phyloP scores from a whole-genome alignment of 2,329 filamentous ascomycete genomes.

The Fusarium euwallaceae region DNA sequence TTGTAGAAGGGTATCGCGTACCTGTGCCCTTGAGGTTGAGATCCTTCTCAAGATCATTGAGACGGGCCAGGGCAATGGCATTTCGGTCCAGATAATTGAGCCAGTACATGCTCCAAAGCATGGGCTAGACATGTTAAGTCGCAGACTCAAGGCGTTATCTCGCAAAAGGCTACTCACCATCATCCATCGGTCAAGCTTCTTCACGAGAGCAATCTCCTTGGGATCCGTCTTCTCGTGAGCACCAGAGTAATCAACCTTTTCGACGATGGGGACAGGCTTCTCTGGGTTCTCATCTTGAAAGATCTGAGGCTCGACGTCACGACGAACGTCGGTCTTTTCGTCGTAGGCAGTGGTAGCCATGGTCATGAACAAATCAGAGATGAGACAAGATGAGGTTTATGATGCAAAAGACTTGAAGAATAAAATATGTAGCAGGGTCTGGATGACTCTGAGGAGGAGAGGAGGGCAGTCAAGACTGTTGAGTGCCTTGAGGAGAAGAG shows the following conservation, averaged over 20 bases:
- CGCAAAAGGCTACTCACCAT: conserved; percentile 28
- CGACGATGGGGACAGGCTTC: conserved; percentile 33
- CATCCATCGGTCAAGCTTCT: conserved; percentile 45
- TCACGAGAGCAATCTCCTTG: conserved; percentile 44
- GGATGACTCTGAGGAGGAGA: not conserved
- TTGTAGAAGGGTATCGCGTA: not conserved
- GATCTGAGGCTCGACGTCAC: conserved; percentile 34
- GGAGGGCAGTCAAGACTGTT: conserved; percentile 23
- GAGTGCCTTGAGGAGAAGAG: conserved; percentile 32
- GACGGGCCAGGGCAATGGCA: conserved; percentile 59
- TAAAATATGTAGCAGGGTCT: not conserved
- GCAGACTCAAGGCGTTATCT: accelerated
- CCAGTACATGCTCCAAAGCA: conserved; percentile 58
- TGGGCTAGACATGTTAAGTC: conserved; percentile 44
- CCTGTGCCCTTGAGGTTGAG: conserved; percentile 41
- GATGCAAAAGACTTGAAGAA: not conserved
- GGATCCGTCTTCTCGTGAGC: conserved; percentile 46
- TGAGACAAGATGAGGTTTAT: not conserved
- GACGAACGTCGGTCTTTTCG: conserved; percentile 18
- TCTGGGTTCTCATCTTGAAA: conserved; percentile 39
- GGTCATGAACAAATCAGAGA: not conserved
- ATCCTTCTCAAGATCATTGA: conserved; percentile 50
- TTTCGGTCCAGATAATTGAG: conserved; percentile 62
- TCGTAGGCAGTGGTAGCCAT: conserved; percentile 26
- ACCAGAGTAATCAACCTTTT: conserved; percentile 44